Conservation (phyloP, 1,139 yeast species). For the Blastobotrys illinoisensis region DNA sequence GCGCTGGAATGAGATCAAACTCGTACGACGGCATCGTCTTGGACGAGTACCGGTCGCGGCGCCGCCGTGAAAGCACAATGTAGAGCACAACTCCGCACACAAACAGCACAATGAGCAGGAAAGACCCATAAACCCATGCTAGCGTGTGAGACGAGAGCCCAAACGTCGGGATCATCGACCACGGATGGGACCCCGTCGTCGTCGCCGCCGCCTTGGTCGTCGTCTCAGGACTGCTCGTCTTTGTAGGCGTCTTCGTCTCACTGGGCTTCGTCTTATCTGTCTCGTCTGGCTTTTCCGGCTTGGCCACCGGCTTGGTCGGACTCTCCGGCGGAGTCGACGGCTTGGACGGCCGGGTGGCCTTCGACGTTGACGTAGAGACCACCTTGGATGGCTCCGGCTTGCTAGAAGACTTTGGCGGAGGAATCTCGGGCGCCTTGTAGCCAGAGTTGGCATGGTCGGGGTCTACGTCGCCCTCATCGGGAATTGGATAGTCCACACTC, state of each 20-base stretch:
- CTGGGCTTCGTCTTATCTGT: background rate
- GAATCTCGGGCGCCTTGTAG: background rate
- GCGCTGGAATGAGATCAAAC: constrained; percentile 28
- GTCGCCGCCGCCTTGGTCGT: constrained; percentile 7
- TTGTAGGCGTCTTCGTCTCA: background rate
- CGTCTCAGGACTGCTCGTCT: background rate
- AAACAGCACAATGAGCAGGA: constrained; percentile 29
- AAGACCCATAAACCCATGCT: constrained; percentile 34
- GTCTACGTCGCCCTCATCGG: constrained; percentile 16
- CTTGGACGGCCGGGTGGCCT: background rate
- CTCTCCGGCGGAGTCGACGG: background rate
- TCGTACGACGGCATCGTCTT: constrained; percentile 23
- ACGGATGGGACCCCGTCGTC: constrained; percentile 13
- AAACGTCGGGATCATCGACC: constrained; percentile 32
- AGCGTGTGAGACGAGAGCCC: constrained; percentile 31
- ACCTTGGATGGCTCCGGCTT: constrained; percentile 4
- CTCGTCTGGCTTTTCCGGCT: background rate
- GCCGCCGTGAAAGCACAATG: constrained; percentile 25
- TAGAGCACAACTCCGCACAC: constrained; percentile 26
- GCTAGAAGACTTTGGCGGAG: constrained; percentile 1
- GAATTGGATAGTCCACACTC: constrained; percentile 41
- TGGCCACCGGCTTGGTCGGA: background rate
- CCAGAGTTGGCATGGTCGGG: constrained; percentile 10
- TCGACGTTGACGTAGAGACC: constrained; percentile 1
- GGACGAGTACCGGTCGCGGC: constrained; percentile 14